These are phyloP conservation scores for Schwanniomyces occidentalis DNA, from an alignment of 805 yeast species.

Conservation along the genomic window DNA sequence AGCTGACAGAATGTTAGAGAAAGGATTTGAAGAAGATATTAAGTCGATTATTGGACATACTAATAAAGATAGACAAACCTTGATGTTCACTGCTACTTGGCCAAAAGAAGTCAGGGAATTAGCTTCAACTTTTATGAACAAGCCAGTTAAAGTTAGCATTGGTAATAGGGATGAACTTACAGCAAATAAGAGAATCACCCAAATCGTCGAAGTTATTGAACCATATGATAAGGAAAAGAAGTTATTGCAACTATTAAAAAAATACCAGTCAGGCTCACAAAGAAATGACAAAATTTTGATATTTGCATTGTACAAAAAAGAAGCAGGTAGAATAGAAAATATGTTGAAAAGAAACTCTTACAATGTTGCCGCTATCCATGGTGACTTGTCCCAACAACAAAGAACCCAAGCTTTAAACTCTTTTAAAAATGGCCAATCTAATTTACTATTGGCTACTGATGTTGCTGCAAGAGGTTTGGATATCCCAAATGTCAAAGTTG, in stretches of 20 bases:
- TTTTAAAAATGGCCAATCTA: slow-evolving; percentile 78
- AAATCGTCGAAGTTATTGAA: slow-evolving; percentile 83
- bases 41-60: slow-evolving; percentile 73
- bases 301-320: slow-evolving; percentile 94
- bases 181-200: slow-evolving; percentile 93
- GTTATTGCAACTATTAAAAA: slow-evolving; percentile 66
- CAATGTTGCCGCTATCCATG: slow-evolving; percentile 90
- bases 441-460: slow-evolving; percentile 89
- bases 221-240: slow-evolving; percentile 79
- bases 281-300: slow-evolving; percentile 81
- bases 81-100: slow-evolving; percentile 99
- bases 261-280: slow-evolving; percentile 67
- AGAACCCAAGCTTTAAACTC: slow-evolving; percentile 83
- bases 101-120: slow-evolving; percentile 97
- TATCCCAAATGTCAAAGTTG: slow-evolving; percentile 95
- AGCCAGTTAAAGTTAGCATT: slow-evolving; percentile 86
- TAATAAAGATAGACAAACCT: slow-evolving; percentile 69
- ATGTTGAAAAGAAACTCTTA: slow-evolving; percentile 71
- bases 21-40: slow-evolving; percentile 97
- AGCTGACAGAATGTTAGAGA: slow-evolving; percentile 98
- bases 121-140: slow-evolving; percentile 79
- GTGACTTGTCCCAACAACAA: slow-evolving; percentile 90
- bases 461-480: slow-evolving; percentile 98
- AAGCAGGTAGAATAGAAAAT: slow-evolving; percentile 88
- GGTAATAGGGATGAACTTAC: slow-evolving; percentile 93